phyloP scores from a whole-genome alignment of 345 rosid genomes.

The Physaria fendleri region DNA sequence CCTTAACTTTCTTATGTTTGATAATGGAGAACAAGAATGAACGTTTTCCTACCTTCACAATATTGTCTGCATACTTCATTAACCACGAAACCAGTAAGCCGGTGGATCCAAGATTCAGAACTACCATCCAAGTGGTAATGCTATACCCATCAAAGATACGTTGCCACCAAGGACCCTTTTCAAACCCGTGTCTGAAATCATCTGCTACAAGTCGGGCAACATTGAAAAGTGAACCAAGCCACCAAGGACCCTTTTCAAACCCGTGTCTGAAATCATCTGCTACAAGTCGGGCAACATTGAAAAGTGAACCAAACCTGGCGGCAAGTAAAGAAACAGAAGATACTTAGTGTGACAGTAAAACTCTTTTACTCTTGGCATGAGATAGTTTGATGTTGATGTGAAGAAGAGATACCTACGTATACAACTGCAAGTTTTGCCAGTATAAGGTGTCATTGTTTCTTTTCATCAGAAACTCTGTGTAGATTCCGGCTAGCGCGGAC shows the following conservation, averaged over 20 bases:
- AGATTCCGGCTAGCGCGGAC: constrained; percentile 91
- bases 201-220: constrained; percentile 68
- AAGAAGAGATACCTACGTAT: constrained; percentile 71
- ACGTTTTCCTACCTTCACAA: constrained; percentile 72
- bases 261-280: constrained; percentile 86
- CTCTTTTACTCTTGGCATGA: not conserved
- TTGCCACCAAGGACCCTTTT: constrained; percentile 94
- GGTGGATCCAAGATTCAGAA: constrained; percentile 75
- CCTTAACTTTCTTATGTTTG: not conserved
- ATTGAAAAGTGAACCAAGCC: constrained; percentile 99
- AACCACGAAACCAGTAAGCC: constrained; percentile 84
- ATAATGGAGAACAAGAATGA: constrained; percentile 2
- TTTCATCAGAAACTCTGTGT: constrained; percentile 95
- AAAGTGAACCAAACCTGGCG: constrained; percentile 71
- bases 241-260: constrained; percentile 86
- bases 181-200: constrained; percentile 87
- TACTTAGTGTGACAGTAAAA: not conserved
- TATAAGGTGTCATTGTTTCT: constrained; percentile 88
- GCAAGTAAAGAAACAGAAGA: not conserved
- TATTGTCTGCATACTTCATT: constrained; percentile 92
- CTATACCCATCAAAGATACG: constrained; percentile 73
- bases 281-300: constrained; percentile 74
- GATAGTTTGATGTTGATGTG: constrained; percentile 17
- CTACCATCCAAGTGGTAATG: constrained; percentile 75
- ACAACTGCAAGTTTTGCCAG: constrained; percentile 93